Base-by-base conservation (phyloP, 768 basidiomycete species). In the Auricularia heimuer region DNA sequence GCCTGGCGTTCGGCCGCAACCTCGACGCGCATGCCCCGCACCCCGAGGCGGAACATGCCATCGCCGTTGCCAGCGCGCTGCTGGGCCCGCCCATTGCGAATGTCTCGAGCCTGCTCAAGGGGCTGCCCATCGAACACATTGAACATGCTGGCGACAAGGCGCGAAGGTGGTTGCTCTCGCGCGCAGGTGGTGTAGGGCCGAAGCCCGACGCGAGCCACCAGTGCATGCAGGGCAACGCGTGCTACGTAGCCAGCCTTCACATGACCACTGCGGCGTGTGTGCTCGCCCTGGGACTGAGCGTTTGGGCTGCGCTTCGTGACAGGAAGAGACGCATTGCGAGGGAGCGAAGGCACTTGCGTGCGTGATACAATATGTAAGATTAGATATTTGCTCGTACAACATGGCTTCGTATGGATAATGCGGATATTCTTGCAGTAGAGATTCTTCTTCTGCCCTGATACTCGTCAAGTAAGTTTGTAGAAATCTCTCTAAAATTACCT, bases 1-100 rank as follows among this genome's bases (percentile, higher is more conserved):
- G 91, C n/a, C 69, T 95, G 62, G 77, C 86, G 54, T 95, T 94
- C 69, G 94, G 94, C 4, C 79, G 78, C 61, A 88, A 91, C 68
- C 81, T 94, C 36, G 94, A 96, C 68, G 79, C 86, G 3, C 90
- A 95, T 68, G 83, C 76, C 3, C 66, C 75, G 21, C 65, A 69
- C 34, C 29, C 68, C 14, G 66, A 64, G 14, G 18, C 21, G 21
- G 33, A n/a, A 21, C 24, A n/a, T 51, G 14, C 63, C 62, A 18
- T 14, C n/a, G 39, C 36, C 21, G 14, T 21, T n/a, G 10, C 61
- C 62, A 7, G 37, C 37, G 16, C 61, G 42, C n/a, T 47, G 51
- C 6, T 51, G 63, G 62, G 60, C 51, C 66, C 16, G 3, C 63
- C 61, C n/a, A 7, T 42, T 12, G 62, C 62, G 21, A 42, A 42